Evolutionary conservation across 1,284 basidiomycete species (phyloP).

Genomic region (Albatrellus sp.): DNA sequence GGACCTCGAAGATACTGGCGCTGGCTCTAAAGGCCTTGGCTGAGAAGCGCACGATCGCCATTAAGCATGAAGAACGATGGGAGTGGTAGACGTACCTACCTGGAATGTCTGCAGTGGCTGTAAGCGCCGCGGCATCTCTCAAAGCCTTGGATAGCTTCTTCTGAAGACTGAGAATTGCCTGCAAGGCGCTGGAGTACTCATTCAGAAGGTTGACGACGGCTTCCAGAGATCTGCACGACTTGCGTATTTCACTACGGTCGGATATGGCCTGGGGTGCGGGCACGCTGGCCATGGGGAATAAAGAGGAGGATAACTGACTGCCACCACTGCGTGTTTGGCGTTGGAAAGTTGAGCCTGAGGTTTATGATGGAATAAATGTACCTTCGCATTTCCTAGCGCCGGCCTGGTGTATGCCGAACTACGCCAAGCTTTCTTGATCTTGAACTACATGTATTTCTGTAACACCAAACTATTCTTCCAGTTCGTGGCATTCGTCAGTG

Average conservation of each 20-base stretch:
- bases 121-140: constrained; percentile 47
- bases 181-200: constrained; percentile 62
- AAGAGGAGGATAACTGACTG: no score
- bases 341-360: no score
- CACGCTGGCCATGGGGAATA: constrained; percentile 6
- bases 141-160: constrained; percentile 64
- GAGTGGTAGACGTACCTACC: constrained; percentile 27
- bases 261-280: constrained; percentile 15
- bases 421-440: no score
- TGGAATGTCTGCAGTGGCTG: constrained; percentile 47
- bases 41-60: constrained; percentile 16
- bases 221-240: constrained; percentile 66
- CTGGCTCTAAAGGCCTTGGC: constrained; percentile 53
- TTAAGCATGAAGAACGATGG: background rate
- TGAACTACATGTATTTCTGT: no score
- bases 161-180: constrained; percentile 49
- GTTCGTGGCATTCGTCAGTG: no score
- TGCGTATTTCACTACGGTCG: constrained; percentile 63
- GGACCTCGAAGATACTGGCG: constrained; percentile 52
- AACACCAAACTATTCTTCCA: no score
- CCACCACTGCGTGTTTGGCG: no score
- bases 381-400: no score
- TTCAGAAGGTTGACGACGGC: constrained; percentile 50
- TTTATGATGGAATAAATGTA: no score
- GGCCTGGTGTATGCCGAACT: no score